Conservation (phyloP, 768 basidiomycete genomes). For the Lepiota venenata region DNA sequence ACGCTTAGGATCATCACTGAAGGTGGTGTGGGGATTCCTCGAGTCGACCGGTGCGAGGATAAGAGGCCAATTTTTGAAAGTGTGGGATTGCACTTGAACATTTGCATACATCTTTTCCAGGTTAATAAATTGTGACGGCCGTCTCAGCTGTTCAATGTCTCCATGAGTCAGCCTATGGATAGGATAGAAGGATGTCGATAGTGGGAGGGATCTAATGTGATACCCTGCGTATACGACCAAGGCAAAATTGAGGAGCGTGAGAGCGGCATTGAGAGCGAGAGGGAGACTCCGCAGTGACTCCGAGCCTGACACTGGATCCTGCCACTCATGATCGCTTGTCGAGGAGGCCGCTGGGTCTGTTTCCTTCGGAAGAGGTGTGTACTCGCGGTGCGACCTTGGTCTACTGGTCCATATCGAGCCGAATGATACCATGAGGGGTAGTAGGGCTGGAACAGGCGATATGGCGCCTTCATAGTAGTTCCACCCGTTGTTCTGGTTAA, state of each 20-base stretch:
- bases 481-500: too few relatives aligned
- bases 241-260: background rate
- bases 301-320: too few relatives aligned
- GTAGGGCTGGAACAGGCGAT: too few relatives aligned
- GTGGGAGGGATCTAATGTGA: background rate
- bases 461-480: too few relatives aligned
- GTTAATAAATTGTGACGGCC: background rate
- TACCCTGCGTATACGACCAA: background rate
- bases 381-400: too few relatives aligned
- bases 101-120: background rate
- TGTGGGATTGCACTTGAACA: background rate
- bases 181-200: background rate
- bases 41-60: background rate
- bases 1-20: background rate
- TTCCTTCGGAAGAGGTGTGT: too few relatives aligned
- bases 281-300: too few relatives aligned
- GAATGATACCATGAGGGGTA: too few relatives aligned
- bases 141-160: background rate
- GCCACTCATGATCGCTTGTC: too few relatives aligned
- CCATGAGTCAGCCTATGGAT: background rate
- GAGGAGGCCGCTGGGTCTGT: too few relatives aligned
- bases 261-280: too few relatives aligned
- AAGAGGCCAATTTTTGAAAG: background rate
- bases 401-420: too few relatives aligned
- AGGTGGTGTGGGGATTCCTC: background rate